phyloP scores from a whole-genome alignment of 306 rosid genomes.

The Castanopsis chinensis region DNA sequence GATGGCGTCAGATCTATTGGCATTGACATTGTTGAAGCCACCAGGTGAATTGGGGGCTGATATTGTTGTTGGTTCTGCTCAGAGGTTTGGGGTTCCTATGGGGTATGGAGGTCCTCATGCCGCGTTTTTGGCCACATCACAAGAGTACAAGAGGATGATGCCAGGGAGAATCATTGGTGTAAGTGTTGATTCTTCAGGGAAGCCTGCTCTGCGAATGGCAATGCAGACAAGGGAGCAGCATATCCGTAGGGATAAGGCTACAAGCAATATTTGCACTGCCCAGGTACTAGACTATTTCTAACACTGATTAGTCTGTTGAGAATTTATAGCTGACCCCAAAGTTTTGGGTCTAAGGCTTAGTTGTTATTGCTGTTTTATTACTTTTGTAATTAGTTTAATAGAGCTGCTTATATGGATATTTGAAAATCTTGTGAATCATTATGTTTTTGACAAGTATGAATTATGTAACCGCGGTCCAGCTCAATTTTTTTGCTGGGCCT shows the following conservation, averaged over 20 bases:
- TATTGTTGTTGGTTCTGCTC: slow-evolving; percentile 97
- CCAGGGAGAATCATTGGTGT: slow-evolving; percentile 96
- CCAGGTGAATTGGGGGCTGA: slow-evolving; percentile 97
- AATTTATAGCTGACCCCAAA: too few relatives aligned
- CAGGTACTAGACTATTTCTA: slow-evolving; percentile 55
- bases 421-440: background rate
- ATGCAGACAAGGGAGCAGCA: slow-evolving; percentile 99
- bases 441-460: background rate
- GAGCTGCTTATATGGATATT: background rate
- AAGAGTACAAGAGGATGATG: slow-evolving; percentile 99
- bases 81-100: slow-evolving; percentile 98
- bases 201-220: slow-evolving; percentile 94
- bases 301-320: background rate
- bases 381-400: background rate
- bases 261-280: slow-evolving; percentile 99
- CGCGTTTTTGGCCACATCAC: slow-evolving; percentile 95
- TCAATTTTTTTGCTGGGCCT: background rate
- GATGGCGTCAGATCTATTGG: slow-evolving; percentile 91
- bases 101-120: slow-evolving; percentile 99
- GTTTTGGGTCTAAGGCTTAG: too few relatives aligned
- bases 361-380: background rate
- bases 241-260: slow-evolving; percentile 97
- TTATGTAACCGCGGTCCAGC: background rate
- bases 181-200: slow-evolving; percentile 91
- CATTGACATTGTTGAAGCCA: slow-evolving; percentile 84